Evolutionary conservation across 192 early-diverging fungal species (phyloP).

Genomic region (Backusella psychrophila): DNA sequence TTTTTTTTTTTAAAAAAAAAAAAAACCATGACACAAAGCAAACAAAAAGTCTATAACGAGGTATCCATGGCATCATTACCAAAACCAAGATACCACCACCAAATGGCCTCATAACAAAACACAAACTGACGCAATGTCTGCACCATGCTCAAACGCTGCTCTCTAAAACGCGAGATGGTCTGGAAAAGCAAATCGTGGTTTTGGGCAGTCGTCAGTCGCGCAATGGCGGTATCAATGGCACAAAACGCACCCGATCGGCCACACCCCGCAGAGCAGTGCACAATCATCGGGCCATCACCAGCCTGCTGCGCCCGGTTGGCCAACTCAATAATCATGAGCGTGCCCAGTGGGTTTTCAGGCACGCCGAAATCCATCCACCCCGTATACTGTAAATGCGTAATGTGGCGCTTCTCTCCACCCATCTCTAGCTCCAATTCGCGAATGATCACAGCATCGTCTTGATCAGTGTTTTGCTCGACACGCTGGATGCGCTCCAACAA

Average conservation of each 20-base stretch:
- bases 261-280: conserved; percentile 58
- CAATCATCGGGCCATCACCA: conserved; percentile 22
- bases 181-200: conserved; percentile 54
- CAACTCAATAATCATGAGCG: conserved; percentile 56
- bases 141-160: conserved; percentile 81
- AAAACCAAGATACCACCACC: conserved; percentile 46
- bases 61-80: background rate
- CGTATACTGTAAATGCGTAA: conserved; percentile 84
- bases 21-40: background rate
- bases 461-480: background rate
- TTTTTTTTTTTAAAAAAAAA: background rate
- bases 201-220: conserved; percentile 32
- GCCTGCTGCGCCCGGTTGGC: conserved; percentile 29
- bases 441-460: conserved; percentile 56
- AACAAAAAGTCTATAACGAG: background rate
- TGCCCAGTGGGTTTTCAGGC: conserved; percentile 62
- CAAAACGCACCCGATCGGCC: conserved; percentile 63
- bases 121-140: conserved; percentile 81
- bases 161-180: conserved; percentile 64
- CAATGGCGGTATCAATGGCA: conserved; percentile 51
- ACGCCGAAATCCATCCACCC: conserved; percentile 91
- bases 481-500: background rate
- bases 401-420: conserved; percentile 13
- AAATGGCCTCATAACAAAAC: conserved; percentile 82
- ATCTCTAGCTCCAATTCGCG: conserved; percentile 45